Conservation (phyloP, 257 asterid species). For the Gardenia jasminoides region DNA sequence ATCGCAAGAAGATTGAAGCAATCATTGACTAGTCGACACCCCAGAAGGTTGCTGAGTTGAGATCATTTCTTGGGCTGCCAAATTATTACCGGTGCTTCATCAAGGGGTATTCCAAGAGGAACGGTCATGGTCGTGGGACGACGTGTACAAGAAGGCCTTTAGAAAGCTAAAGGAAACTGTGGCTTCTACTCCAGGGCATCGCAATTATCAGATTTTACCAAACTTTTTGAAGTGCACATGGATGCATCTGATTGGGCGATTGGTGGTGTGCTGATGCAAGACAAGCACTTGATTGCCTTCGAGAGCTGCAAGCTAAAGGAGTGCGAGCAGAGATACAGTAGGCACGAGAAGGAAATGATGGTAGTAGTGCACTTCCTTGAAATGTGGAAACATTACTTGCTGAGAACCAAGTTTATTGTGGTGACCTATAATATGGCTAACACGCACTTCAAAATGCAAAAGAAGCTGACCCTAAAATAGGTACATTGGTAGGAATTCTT, state of each 20-base stretch:
- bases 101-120: background rate
- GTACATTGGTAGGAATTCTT: background rate
- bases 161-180: background rate
- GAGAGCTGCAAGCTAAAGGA: background rate
- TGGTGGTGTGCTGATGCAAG: background rate
- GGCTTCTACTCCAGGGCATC: background rate
- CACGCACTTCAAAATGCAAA: background rate
- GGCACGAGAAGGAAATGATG: conserved; percentile 4
- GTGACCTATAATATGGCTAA: background rate
- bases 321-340: background rate
- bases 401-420: background rate
- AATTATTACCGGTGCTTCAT: background rate
- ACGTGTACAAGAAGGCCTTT: background rate
- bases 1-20: background rate
- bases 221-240: background rate
- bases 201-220: background rate
- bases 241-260: background rate
- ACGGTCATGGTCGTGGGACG: background rate
- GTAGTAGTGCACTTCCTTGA: background rate
- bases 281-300: background rate
- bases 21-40: background rate
- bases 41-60: background rate
- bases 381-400: background rate
- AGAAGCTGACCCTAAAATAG: background rate
- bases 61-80: background rate